These are phyloP conservation scores for Cyclostephanos tholiformis DNA, from an alignment of 108 stramenopile species.

Conservation along the genomic window DNA sequence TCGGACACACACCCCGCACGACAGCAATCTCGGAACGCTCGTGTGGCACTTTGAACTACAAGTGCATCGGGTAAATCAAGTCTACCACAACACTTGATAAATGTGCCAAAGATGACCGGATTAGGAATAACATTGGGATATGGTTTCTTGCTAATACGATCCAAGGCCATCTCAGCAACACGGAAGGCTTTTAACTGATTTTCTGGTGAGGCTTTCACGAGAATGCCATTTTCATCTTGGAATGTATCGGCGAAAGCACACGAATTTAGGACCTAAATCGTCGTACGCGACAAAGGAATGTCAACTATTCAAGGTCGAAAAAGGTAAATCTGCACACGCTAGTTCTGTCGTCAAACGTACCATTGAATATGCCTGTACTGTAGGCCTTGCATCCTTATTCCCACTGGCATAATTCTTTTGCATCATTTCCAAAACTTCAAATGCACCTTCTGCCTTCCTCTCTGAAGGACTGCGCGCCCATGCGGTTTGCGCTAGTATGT, in stretches of 20 bases:
- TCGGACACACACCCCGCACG: constrained; percentile 61
- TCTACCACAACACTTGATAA: constrained; percentile 74
- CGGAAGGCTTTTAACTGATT: constrained; percentile 56
- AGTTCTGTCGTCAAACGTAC: constrained; percentile 21
- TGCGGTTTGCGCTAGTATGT: constrained; percentile 55
- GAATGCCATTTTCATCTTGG: constrained; percentile 33
- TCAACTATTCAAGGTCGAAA: background rate
- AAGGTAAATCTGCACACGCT: background rate
- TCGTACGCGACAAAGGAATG: background rate
- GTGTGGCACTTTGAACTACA: constrained; percentile 36
- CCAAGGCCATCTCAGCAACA: constrained; percentile 59
- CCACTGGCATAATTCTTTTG: constrained; percentile 47
- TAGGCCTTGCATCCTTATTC: constrained; percentile 44
- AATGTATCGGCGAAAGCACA: constrained; percentile 63
- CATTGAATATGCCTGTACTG: constrained; percentile 63
- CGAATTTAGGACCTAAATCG: constrained; percentile 59
- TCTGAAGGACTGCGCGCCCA: constrained; percentile 57
- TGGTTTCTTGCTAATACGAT: constrained; percentile 45
- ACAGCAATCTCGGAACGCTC: constrained; percentile 58
- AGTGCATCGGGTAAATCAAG: constrained; percentile 51
- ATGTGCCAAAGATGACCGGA: constrained; percentile 64
- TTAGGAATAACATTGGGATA: constrained; percentile 37
- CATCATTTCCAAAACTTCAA: constrained; percentile 58
- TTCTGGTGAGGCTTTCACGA: constrained; percentile 36
- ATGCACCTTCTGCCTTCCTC: constrained; percentile 64